A percentile compares a stretch with the other conserved stretches of the same genome.
Conservation (phyloP, 176 grass and related monocot genomes). For the Avena sativa region DNA sequence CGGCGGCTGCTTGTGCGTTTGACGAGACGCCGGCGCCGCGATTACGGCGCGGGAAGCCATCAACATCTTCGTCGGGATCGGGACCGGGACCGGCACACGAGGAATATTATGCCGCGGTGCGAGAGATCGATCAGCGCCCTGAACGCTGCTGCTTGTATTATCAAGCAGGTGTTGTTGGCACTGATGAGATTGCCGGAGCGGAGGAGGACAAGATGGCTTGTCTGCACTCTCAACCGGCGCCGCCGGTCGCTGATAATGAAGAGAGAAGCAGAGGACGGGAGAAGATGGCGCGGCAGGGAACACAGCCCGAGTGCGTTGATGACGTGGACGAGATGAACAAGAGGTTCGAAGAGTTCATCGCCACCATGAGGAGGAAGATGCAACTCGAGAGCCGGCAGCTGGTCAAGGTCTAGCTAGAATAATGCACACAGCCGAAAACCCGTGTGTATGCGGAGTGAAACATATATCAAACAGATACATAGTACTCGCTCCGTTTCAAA, state of each 20-base stretch:
- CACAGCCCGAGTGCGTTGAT: neutral
- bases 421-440: too few relatives aligned
- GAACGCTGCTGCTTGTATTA: neutral
- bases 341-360: conserved; percentile 77
- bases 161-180: neutral
- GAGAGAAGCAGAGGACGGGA: neutral
- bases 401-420: neutral
- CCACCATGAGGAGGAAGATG: conserved; percentile 41
- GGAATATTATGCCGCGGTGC: neutral
- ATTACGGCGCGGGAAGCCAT: neutral
- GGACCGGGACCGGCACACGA: neutral
- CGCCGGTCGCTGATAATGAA: too few relatives aligned
- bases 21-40: neutral
- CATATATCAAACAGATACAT: neutral
- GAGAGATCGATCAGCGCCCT: neutral
- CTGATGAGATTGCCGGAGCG: too few relatives aligned
- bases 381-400: conserved; percentile 44
- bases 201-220: neutral
- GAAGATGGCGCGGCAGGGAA: too few relatives aligned
- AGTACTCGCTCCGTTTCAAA: too few relatives aligned
- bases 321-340: conserved; percentile 57
- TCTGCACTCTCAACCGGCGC: neutral
- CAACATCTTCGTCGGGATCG: too few relatives aligned
- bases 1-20: neutral
- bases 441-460: neutral